phyloP scores from a whole-genome alignment of 306 rosid genomes.

The Dryas alaskensis region DNA sequence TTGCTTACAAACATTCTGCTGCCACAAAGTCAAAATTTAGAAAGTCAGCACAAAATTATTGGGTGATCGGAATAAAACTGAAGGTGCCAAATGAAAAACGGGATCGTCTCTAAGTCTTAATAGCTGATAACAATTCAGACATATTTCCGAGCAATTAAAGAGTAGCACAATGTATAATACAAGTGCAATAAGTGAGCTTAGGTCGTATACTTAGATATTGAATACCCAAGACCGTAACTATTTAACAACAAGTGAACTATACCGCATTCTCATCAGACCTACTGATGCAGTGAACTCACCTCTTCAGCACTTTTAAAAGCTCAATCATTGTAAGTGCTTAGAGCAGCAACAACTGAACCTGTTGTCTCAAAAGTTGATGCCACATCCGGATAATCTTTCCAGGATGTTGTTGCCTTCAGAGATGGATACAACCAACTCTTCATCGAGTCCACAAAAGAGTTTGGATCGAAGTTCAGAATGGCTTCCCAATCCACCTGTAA shows the following conservation, averaged over 20 bases:
- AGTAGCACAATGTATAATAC: not conserved
- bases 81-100: not conserved
- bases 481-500: slow-evolving; percentile 98
- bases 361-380: slow-evolving; percentile 68
- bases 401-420: slow-evolving; percentile 73
- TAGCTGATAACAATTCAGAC: not conserved
- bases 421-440: slow-evolving; percentile 90
- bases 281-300: slow-evolving; percentile 31
- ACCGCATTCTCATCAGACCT: too few species aligned
- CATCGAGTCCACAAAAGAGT: slow-evolving; percentile 63
- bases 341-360: slow-evolving; percentile 86
- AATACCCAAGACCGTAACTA: not conserved
- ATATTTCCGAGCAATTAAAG: not conserved
- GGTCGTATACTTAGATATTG: too few species aligned
- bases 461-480: slow-evolving; percentile 61
- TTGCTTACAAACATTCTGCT: not conserved
- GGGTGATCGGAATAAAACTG: not conserved
- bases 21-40: not conserved
- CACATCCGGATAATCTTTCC: slow-evolving; percentile 88
- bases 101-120: not conserved
- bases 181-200: too few species aligned
- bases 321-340: slow-evolving; percentile 66
- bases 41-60: slow-evolving; percentile 1
- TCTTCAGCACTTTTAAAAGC: slow-evolving; percentile 25
- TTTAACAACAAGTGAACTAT: not conserved